Conservation (phyloP, 2,329 filamentous ascomycete species). For the Aspergillus novofumigatus region DNA sequence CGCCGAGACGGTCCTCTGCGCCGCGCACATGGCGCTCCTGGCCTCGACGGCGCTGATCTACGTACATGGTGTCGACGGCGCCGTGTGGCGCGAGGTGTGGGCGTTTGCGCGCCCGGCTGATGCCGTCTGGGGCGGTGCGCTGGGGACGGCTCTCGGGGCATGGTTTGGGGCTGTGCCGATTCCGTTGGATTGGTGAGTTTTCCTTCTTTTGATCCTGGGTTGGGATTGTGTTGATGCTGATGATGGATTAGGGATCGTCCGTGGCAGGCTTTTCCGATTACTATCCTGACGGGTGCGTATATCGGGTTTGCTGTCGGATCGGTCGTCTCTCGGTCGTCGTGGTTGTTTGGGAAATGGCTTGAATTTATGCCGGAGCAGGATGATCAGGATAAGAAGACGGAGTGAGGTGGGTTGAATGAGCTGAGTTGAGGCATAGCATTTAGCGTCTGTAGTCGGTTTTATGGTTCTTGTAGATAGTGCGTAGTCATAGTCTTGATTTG, state of each 20-base stretch:
- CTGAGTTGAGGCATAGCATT: neutral
- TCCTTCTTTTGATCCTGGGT: neutral
- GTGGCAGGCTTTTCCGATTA: conserved; percentile 98
- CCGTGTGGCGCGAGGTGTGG: conserved; percentile 66
- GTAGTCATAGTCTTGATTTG: neutral
- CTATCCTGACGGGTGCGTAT: conserved; percentile 79
- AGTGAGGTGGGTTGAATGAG: neutral
- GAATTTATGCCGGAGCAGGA: conserved; percentile 24
- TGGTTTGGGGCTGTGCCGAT: conserved; percentile 96
- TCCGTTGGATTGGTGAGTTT: conserved; percentile 76
- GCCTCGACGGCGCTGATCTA: conserved; percentile 78
- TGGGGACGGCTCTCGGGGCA: conserved; percentile 75
- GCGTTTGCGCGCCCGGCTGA: conserved; percentile 71
- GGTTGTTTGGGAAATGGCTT: conserved; percentile 34
- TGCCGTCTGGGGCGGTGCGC: conserved; percentile 73
- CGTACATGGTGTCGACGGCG: conserved; percentile 70
- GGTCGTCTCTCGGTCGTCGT: conserved; percentile 24
- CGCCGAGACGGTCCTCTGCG: conserved; percentile 71
- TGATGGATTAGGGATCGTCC: conserved; percentile 67
- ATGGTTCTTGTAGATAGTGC: neutral
- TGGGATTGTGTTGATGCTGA: neutral
- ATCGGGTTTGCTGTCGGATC: conserved; percentile 67
- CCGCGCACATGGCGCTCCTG: conserved; percentile 76
- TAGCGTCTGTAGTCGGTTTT: neutral
- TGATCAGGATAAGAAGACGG: conserved; percentile 5